Percentiles rank a stretch among this genome's conserved stretches.
These are phyloP conservation scores for Carpinus viminea DNA, from an alignment of 306 rosid species.

Conservation along the genomic window DNA sequence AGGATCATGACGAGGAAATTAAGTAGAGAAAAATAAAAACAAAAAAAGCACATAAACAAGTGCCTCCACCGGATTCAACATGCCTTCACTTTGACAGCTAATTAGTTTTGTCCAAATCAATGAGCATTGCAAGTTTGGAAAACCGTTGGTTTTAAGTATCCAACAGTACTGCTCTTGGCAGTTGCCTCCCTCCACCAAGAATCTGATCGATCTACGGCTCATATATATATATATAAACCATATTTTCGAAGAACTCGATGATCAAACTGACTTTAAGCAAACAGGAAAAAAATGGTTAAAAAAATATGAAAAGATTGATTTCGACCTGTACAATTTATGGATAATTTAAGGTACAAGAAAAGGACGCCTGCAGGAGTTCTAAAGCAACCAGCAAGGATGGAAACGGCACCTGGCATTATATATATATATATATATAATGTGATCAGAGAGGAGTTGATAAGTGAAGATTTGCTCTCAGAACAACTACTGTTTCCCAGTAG, in stretches of 20 bases:
- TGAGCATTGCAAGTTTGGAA: not conserved
- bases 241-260: not conserved
- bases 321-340: not conserved
- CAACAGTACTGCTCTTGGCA: not conserved
- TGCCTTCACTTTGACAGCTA: not conserved
- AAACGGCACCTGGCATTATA: not conserved
- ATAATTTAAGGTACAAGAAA: not conserved
- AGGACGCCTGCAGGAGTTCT: not conserved
- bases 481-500: not conserved
- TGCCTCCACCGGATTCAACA: not conserved
- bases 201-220: too few species aligned
- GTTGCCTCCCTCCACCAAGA: too few species aligned
- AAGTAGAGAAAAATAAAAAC: not conserved
- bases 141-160: not conserved
- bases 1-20: not conserved
- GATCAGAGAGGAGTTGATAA: not conserved
- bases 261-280: not conserved
- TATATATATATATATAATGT: not conserved
- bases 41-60: too few species aligned
- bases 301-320: not conserved
- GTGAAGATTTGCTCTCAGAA: not conserved
- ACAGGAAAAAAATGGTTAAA: not conserved
- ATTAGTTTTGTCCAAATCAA: not conserved
- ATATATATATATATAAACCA: too few species aligned
- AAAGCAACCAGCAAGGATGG: not conserved